These are phyloP conservation scores for Trichoderma endophyticum DNA, from an alignment of 2,329 filamentous ascomycete genomes.

Conservation along the genomic window DNA sequence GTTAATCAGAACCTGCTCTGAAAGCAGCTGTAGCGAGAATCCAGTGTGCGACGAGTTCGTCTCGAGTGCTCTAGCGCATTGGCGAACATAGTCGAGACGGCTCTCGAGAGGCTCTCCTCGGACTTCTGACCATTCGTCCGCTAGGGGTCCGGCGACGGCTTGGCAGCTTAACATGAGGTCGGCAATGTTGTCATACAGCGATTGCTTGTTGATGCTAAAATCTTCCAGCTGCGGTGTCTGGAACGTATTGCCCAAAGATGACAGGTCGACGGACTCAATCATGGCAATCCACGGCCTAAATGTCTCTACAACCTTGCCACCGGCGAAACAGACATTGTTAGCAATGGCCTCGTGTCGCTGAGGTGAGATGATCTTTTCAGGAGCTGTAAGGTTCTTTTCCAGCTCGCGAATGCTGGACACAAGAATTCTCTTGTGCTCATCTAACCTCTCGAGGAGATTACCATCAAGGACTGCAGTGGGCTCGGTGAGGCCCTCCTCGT, in stretches of 20 bases:
- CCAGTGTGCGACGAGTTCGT: slow-evolving; percentile 83
- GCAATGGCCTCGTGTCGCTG: slow-evolving; percentile 75
- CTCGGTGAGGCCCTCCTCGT: slow-evolving; percentile 69
- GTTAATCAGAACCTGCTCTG: slow-evolving; percentile 69
- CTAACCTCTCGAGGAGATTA: slow-evolving; percentile 74
- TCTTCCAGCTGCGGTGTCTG: slow-evolving; percentile 84
- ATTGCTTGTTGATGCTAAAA: slow-evolving; percentile 88
- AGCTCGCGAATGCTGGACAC: slow-evolving; percentile 82
- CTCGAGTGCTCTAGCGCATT: slow-evolving; percentile 76
- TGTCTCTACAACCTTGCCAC: slow-evolving; percentile 76
- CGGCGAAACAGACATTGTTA: slow-evolving; percentile 76
- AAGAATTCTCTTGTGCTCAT: slow-evolving; percentile 80
- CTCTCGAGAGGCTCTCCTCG: slow-evolving; percentile 86
- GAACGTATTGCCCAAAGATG: slow-evolving; percentile 70
- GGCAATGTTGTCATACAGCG: slow-evolving; percentile 87
- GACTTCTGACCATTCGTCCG: slow-evolving; percentile 94
- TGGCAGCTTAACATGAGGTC: slow-evolving; percentile 87
- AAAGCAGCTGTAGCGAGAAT: slow-evolving; percentile 81
- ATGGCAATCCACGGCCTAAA: slow-evolving; percentile 88
- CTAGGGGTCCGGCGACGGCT: slow-evolving; percentile 83
- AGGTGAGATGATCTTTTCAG: slow-evolving; percentile 78
- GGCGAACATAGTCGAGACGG: slow-evolving; percentile 74
- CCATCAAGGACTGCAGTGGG: slow-evolving; percentile 72
- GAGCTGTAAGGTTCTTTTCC: slow-evolving; percentile 74
- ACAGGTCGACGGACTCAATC: slow-evolving; percentile 88